Base-by-base conservation (phyloP, 2,329 filamentous ascomycete genomes). In the Furcasterigmium furcatum region DNA sequence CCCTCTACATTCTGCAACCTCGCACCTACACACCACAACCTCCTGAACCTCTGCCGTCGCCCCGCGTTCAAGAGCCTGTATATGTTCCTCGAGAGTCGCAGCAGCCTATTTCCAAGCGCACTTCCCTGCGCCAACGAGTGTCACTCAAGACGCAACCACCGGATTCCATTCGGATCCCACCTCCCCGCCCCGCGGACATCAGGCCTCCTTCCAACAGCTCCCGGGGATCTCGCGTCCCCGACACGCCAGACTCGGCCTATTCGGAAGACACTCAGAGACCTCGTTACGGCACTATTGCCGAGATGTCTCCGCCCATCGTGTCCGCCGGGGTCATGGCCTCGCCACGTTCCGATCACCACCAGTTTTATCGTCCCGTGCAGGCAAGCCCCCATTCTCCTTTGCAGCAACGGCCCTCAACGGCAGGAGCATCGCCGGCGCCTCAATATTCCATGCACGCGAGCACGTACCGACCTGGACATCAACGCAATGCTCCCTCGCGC, bases 381-480 rank as follows among this genome's bases (percentile, higher is more conserved):
- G 81, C 81, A 13, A 82, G 76, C 38, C 81, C 81, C 4, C 76
- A 85, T 53, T 85, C 81, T 5, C 81, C 82, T 12, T 63, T 85
- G 2, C 81, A 84, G 58, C 79, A 79, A 56, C 66, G 73, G 25
- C 79, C 76, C 22, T 79, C 77, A 62, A 84, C 73, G 16, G 70
- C 79, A 2, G 73, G 70, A 24, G 56, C 59, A 40, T 54, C 49
- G 48, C 46, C 52, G 54, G 49, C 58, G 21, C 42, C 48, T 14
- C 46, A 35, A 14, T 44, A 44, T 19, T 30, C n/a, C 42, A 48
- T 14, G 42, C 38, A 13, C 35, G 34, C 18, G 38, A 45, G 58
- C 54, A 44, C 59, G 40, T 61, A 61, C 40, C 64, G 68, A 27
- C 56, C 66, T 9, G 54, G 61, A 3, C 71, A 75, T 24, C 58